Base-by-base conservation (phyloP, 2,329 filamentous ascomycete species). In the Lachnellula occidentalis region DNA sequence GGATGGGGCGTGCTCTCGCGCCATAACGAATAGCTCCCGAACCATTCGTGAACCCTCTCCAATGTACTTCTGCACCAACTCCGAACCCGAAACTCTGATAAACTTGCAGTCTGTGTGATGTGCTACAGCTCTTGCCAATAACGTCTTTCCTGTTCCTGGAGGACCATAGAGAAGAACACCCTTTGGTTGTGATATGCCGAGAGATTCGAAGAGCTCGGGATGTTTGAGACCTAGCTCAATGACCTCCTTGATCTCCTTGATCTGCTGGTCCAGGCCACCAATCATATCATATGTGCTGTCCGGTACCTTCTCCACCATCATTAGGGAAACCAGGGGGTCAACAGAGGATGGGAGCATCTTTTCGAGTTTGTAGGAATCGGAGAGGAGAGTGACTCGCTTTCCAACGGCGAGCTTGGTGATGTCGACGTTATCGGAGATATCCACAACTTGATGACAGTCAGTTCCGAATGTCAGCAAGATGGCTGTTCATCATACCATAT, bases 261-360 rank as follows among this genome's bases (percentile, higher is more conserved):
- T 97, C 72, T 99, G 94, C 73, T 99, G 92, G 71, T 99, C 94
- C 59, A 99, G 78, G 64, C 94, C 94, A 75, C 94, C 94, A 72
- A 99, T 99, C 94, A 99, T 99, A 76, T 99, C 94, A 79, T 99
- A 99, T 71, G 94, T 99, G 77, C 91, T 96, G 79, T 99, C 94
- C 15, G 94, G 94, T 15, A 99, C 94, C 80, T 99, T 99, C 72
- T 99, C 94, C 50, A 99, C 94, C 94, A 99, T 99, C 94, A 99
- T 99, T 71, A 99, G 88, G 36, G 94, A 99, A 54, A 99, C 94
- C 55, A 99, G 87, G 37, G 94, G 94, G 70, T 99, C 94, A 70
- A 99, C 94, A 19, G 94, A 99, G 53, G 94, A 97, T 19, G 94
- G 94, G 9, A 99, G 85, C 77, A 97, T 95, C 79, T 96, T 96